Evolutionary conservation across 495 filamentous ascomycete genomes (phyloP), one percentile per base, ranked within the genome.

Genomic region (Antarctomyces pellizariae): DNA sequence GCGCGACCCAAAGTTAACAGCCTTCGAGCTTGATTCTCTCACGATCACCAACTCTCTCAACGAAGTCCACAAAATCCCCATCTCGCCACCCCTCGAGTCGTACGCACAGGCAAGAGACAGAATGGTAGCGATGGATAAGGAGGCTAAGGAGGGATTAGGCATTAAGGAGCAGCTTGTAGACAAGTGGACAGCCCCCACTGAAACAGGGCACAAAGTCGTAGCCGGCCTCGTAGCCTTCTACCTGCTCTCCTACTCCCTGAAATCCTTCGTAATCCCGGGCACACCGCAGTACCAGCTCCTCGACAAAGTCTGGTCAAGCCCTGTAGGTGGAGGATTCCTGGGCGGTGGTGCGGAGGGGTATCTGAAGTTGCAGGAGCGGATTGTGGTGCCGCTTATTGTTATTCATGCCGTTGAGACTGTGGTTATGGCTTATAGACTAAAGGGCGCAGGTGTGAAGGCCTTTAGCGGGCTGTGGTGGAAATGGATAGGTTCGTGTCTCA

Each of bases 71-170:
- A 37, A 26, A 13, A 42, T 80, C 30, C 59, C 68, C 6, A 45
- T 82, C 30, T 43, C 56, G 6, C 75, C 74, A 3, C 63, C 69
- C 0, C 54, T 82, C 58, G 46, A 47, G 19, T 51, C 52, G 14
- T 56, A 50, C 38, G 32, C 49, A 10, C 68, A 79, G 18, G 54
- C 65, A 0, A 59, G 71, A 7, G 46, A 54, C 25, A 57, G 67
- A 18, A 43, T 71, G n/a, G 63, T 75, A 17, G 54, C 56, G n/a
- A 65, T 82, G 60, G 69, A 75, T 44, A 43, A 58, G 23, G 59
- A 65, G 3, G 59, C 64, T 9, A 45, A 64, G 3, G 28, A 44
- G 10, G 54, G 41, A 0, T 56, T 80, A 0, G 55, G 57, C 6
- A 48, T 61, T 23, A 66, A 57, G 30, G 53, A 59, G 14, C 55